These are phyloP conservation scores for Claviceps purpurea DNA, from an alignment of 2,329 filamentous ascomycete species.

Conservation along the genomic window DNA sequence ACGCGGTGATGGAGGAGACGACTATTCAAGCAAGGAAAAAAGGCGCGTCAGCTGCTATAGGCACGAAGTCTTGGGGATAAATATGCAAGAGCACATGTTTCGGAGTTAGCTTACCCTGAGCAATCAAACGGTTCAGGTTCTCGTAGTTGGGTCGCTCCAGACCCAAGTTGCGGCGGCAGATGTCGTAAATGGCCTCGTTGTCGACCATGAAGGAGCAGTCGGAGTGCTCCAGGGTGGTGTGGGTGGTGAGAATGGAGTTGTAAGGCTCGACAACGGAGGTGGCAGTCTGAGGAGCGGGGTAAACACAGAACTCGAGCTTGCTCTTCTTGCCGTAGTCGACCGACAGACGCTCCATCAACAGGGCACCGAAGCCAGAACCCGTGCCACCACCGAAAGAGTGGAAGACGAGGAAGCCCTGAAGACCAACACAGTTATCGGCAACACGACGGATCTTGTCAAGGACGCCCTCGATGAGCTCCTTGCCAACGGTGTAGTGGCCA, in stretches of 20 bases:
- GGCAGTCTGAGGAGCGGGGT: constrained; percentile 92
- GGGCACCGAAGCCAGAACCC: constrained; percentile 93
- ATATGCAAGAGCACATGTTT: not conserved
- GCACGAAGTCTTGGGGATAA: not conserved
- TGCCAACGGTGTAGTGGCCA: constrained; percentile 98
- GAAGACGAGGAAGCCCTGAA: constrained; percentile 99
- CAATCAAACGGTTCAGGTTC: constrained; percentile 97
- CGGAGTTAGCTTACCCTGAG: constrained; percentile 56
- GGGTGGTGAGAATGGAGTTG: constrained; percentile 98
- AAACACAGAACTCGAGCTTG: constrained; percentile 99
- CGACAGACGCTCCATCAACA: constrained; percentile 96
- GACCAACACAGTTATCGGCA: constrained; percentile 93
- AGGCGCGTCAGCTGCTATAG: not conserved
- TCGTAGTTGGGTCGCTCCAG: constrained; percentile 97
- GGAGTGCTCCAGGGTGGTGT: constrained; percentile 98
- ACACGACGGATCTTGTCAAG: constrained; percentile 96
- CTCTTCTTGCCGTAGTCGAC: constrained; percentile 99
- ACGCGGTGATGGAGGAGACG: constrained; percentile 95
- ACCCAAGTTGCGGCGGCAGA: constrained; percentile 93
- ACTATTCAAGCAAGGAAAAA: constrained; percentile 37
- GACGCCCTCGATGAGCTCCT: constrained; percentile 97
- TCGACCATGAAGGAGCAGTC: constrained; percentile 99
- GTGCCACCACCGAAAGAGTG: constrained; percentile 99
- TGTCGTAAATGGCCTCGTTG: constrained; percentile 99
- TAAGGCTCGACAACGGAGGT: constrained; percentile 98